Evolutionary conservation across 129 eudicot species (phyloP), one percentile per base, ranked within the genome.

Genomic region (Tagetes patula): DNA sequence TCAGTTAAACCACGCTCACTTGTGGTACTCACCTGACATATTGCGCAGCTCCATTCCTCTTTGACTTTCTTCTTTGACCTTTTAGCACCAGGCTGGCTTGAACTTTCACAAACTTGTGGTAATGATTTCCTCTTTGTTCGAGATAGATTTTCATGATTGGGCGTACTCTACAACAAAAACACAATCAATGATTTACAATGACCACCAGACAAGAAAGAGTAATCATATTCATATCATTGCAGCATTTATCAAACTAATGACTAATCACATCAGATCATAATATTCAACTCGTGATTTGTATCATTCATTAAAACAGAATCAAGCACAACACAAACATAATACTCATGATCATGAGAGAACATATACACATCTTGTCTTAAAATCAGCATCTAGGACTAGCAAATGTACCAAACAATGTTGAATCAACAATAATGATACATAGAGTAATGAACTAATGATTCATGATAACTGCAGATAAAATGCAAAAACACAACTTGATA

Each of bases 41-140:
- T 40, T 36, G 85, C 87, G 72, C 97, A 92, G 67, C 80, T 85
- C 96, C 96, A 85, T 34, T 87, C 91, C 49, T 77, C 82, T 34
- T 65, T 87, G 10, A 52, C 59, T 79, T 80, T 80, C 61, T 73
- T 89, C 79, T 50, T 79, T 31, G 59, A 59, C 65, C 50, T 67
- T 42, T 32, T 65, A 42, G 75, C 60, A 33, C 62, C 71, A 75
- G 54, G 77, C 66, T 67, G 75, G 65, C 73, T 69, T 38, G 69
- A 43, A 42, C 48, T 75, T 32, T 4, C 80, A 33, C 34, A 73
- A 8, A 75, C 79, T 32, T 64, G 67, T 27, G 87, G 11, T 30
- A 32, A 43, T 38, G 84, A 77, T 80, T 87, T 92, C 42, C 94
- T 87, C 72, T 89, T 92, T 50, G 65, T 65, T 67, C 87, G 88